Percentiles rank a stretch among this genome's conserved stretches.
phyloP scores from a whole-genome alignment of 148 eudicot genomes.

The Rhododendron ovatum region DNA sequence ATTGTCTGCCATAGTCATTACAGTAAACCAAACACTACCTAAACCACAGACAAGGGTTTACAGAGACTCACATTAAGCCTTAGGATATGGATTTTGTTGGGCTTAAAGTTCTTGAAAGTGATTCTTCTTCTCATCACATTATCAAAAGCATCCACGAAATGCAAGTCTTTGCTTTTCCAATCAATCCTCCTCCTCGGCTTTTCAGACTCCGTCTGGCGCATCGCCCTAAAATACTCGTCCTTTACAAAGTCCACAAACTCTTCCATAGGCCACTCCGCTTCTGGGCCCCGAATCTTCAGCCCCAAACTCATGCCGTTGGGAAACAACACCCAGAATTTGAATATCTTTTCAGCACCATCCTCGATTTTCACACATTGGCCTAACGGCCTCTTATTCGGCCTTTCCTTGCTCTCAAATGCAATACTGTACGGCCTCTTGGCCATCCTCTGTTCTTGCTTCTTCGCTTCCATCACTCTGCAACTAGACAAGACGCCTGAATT shows the following conservation, averaged over 20 bases:
- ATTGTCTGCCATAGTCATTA: not conserved
- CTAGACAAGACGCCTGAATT: not conserved
- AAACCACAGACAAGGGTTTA: not conserved
- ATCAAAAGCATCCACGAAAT: constrained; percentile 35
- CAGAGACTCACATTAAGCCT: constrained; percentile 24
- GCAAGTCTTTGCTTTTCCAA: constrained; percentile 36
- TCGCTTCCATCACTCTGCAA: not conserved
- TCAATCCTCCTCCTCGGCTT: constrained; percentile 24
- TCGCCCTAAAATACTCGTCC: constrained; percentile 8
- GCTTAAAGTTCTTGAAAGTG: constrained; percentile 15
- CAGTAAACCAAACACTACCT: not conserved
- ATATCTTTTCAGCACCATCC: constrained; percentile 7
- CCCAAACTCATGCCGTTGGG: constrained; percentile 28
- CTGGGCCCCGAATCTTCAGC: constrained; percentile 18
- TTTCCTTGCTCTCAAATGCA: not conserved
- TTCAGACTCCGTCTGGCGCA: constrained; percentile 6
- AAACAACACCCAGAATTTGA: constrained; percentile 26
- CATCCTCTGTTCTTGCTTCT: not conserved
- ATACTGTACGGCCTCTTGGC: constrained; percentile 2
- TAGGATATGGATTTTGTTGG: constrained; percentile 17
- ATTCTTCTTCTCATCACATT: constrained; percentile 1
- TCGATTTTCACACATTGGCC: not conserved
- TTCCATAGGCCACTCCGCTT: constrained; percentile 19
- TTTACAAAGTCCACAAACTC: constrained; percentile 20
- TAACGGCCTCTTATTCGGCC: constrained; percentile 13